These are phyloP conservation scores for Boletus rex-veris DNA, from an alignment of 768 basidiomycete genomes.

Conservation along the genomic window DNA sequence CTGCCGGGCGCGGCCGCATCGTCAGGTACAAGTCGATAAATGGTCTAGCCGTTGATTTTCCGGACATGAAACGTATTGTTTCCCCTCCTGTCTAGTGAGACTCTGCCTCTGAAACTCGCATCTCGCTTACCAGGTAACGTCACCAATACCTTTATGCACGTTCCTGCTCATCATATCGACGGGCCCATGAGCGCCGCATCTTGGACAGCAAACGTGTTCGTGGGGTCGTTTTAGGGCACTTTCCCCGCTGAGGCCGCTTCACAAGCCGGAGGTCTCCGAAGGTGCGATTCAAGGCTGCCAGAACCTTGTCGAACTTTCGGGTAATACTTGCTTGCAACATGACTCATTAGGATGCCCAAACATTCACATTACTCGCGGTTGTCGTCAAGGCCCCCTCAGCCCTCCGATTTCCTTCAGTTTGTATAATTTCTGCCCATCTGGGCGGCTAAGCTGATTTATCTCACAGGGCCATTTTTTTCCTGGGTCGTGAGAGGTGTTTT, in stretches of 20 bases:
- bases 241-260: not conserved
- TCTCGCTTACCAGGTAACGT: constrained; percentile 19
- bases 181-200: not conserved
- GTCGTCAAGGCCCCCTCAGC: too few species aligned
- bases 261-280: not conserved
- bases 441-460: not conserved
- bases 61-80: constrained; percentile 13
- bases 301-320: not conserved
- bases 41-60: not conserved
- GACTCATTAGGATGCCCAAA: not conserved
- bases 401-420: not conserved
- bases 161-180: not conserved
- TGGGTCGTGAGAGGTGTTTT: not conserved
- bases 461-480: not conserved
- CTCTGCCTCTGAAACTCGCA: constrained; percentile 5
- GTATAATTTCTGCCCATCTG: not conserved
- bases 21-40: not conserved
- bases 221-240: not conserved
- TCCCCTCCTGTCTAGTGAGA: not conserved
- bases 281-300: too few species aligned
- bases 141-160: not conserved
- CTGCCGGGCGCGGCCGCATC: not conserved
- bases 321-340: not conserved
- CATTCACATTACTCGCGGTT: not conserved
- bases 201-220: not conserved